phyloP scores from a whole-genome alignment of 2,329 filamentous ascomycete genomes.

The Neospermospora avenae region DNA sequence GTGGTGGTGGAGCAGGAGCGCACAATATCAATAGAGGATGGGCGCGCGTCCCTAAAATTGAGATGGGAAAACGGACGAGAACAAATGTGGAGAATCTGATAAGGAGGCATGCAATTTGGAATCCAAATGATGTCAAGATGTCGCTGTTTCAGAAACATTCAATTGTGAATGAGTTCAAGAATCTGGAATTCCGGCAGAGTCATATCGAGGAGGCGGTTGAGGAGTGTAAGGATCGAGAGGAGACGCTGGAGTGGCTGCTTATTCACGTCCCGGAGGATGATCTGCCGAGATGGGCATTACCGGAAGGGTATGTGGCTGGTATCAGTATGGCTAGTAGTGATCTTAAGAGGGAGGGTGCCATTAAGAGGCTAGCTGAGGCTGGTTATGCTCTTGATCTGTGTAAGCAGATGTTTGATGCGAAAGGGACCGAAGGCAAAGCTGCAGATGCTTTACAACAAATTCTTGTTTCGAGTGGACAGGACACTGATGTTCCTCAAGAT shows the following conservation, averaged over 20 bases:
- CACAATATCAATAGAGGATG: slow-evolving; percentile 62
- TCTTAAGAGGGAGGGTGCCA: slow-evolving; percentile 73
- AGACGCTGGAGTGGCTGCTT: slow-evolving; percentile 91
- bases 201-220: slow-evolving; percentile 85
- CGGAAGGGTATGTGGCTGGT: slow-evolving; percentile 87
- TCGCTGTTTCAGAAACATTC: slow-evolving; percentile 50
- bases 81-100: slow-evolving; percentile 77
- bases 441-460: slow-evolving; percentile 76
- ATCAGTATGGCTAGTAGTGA: slow-evolving; percentile 82
- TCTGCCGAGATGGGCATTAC: slow-evolving; percentile 86
- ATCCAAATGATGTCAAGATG: slow-evolving; percentile 71
- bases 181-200: slow-evolving; percentile 82
- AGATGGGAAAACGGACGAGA: slow-evolving; percentile 82
- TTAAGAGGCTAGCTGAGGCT: slow-evolving; percentile 76
- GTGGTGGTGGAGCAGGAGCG: slow-evolving; percentile 35
- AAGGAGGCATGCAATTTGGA: slow-evolving; percentile 79
- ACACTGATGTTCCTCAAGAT: slow-evolving; percentile 34
- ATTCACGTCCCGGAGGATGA: slow-evolving; percentile 98
- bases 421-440: slow-evolving; percentile 68
- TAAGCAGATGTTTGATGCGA: slow-evolving; percentile 69
- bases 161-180: slow-evolving; percentile 70
- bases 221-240: slow-evolving; percentile 87
- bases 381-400: slow-evolving; percentile 87
- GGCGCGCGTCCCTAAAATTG: slow-evolving; percentile 82
- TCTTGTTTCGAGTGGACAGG: slow-evolving; percentile 51